Evolutionary conservation across 164 flowering plant genomes (phyloP).

Genomic region (Pachysandra terminalis): DNA sequence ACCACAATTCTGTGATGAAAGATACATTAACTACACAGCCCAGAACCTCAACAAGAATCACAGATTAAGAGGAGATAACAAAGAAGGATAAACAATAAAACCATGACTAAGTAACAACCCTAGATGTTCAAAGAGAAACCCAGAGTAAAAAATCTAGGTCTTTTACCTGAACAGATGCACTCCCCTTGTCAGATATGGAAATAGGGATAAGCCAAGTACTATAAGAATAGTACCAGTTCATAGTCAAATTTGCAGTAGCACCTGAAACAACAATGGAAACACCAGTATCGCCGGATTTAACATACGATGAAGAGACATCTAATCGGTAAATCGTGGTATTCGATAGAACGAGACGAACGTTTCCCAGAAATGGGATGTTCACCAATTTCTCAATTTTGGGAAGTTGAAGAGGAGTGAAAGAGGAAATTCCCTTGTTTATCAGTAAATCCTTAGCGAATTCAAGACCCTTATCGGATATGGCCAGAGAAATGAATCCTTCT

Average conservation of each 20-base stretch:
- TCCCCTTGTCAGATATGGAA: conserved; percentile 59
- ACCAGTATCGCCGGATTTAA: conserved; percentile 57
- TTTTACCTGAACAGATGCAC: conserved; percentile 66
- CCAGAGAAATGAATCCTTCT: conserved; percentile 43
- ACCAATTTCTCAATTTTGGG: conserved; percentile 47
- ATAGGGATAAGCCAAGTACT: conserved; percentile 59
- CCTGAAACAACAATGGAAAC: conserved; percentile 60
- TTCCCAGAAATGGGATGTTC: conserved; percentile 68
- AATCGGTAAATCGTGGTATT: conserved; percentile 50
- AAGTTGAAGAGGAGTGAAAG: conserved; percentile 54
- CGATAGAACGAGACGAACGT: conserved; percentile 42
- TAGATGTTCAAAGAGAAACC: not conserved
- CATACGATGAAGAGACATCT: conserved; percentile 44
- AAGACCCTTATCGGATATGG: conserved; percentile 62
- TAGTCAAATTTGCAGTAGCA: conserved; percentile 59
- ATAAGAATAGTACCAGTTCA: conserved; percentile 78
- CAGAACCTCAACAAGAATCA: not conserved
- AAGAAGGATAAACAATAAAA: not conserved
- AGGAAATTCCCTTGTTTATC: conserved; percentile 46
- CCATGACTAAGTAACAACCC: not conserved
- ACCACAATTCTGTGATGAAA: too few species aligned
- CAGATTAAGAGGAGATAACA: not conserved
- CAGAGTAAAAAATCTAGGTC: not conserved
- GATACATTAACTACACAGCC: not conserved
- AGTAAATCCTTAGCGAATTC: conserved; percentile 67